Evolutionary conservation across 345 rosid genomes (phyloP), one percentile per base, ranked within the genome.

Genomic region (Cardiospermum halicacabum): DNA sequence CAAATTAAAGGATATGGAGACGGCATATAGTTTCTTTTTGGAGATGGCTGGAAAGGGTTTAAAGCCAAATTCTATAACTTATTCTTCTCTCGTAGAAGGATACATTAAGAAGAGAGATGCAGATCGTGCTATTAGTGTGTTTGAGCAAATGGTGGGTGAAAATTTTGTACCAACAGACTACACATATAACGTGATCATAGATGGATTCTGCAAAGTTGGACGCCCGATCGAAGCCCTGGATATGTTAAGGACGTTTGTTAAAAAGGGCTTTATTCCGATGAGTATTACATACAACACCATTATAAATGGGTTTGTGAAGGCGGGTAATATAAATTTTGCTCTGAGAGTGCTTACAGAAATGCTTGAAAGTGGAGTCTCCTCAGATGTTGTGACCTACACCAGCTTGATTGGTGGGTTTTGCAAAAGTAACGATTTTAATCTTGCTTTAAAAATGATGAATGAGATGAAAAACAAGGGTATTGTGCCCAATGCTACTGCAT

Each of bases 201-300:
- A 78, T 55, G 96, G 90, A 31, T 64, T 90, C 69, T 81, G 90
- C 79, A 85, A 73, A 85, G 69, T 55, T 54, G 91, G 93, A 64
- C 78, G 72, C 51, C 71, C 88, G 47, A 75, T 71, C 12, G 83
- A 81, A 66, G 92, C 92, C 53, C 74, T 66, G 70, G 82, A 81
- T 22, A 30, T 42, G 72, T 69, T 92, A 75, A 70, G 59, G 80
- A 76, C 64, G 64, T 77, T 83, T 68, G 72, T 69, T 8, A 77
- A 70, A 13, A 62, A 75, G 64, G 83, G 85, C 49, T 79, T 81
- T 55, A 22, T 76, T 67, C 84, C 85, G 5, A 69, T 54, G 49
- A 77, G 84, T 79, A 53, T 76, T 79, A 76, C 85, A 37, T 88
- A 86, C 78, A 89, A 78, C 50, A 75, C 75, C 67, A 74, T 93